These are phyloP conservation scores for Crithidia brevicula DNA, from an alignment of 208 protist genomes.

Conservation along the genomic window DNA sequence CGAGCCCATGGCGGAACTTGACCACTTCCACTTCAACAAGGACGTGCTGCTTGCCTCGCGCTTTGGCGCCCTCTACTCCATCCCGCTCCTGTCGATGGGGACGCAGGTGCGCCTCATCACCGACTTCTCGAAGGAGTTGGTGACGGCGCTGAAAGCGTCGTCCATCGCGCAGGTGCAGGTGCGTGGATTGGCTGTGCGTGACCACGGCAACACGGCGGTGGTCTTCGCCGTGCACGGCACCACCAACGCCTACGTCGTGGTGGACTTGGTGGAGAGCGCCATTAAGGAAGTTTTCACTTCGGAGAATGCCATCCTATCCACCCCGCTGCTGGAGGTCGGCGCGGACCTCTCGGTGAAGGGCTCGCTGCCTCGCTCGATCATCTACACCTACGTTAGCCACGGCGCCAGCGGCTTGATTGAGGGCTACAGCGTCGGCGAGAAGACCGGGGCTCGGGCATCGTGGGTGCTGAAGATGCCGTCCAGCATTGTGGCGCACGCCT, in stretches of 20 bases:
- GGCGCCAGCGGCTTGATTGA: conserved; percentile 40
- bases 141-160: conserved; percentile 36
- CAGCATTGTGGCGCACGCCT: conserved; percentile 75
- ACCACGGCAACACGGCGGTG: conserved; percentile 29
- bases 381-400: conserved; percentile 59
- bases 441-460: conserved; percentile 32
- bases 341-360: conserved; percentile 48
- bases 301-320: conserved; percentile 26
- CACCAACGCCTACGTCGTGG: conserved; percentile 20
- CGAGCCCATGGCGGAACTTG: conserved; percentile 43
- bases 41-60: conserved; percentile 58
- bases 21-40: conserved; percentile 89
- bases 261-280: conserved; percentile 21
- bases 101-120: conserved; percentile 44
- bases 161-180: conserved; percentile 57
- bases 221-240: conserved; percentile 22
- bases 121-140: conserved; percentile 58
- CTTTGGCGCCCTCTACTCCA: conserved; percentile 65
- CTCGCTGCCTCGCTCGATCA: conserved; percentile 14
- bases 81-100: conserved; percentile 67
- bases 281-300: conserved; percentile 9
- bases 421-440: conserved; percentile 50
- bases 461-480: conserved; percentile 73
- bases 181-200: conserved; percentile 31
- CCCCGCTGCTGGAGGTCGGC: conserved; percentile 36